A percentile compares a stretch with the other conserved stretches of the same genome.
phyloP scores from a whole-genome alignment of 768 basidiomycete genomes.

The Tricholoma flavovirens region DNA sequence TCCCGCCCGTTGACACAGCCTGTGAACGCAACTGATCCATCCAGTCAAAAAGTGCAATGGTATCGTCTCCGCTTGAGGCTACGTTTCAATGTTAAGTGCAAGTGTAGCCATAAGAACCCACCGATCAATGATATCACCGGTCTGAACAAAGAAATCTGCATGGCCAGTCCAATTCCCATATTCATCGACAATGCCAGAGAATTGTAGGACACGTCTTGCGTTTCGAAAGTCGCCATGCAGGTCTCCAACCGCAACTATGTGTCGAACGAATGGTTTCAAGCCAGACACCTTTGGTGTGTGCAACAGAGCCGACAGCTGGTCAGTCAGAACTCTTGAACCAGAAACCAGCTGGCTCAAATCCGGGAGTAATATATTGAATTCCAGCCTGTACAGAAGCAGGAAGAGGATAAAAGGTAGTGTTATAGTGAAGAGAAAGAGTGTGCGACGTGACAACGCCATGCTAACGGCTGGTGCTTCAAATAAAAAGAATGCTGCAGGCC shows the following conservation, averaged over 20 bases:
- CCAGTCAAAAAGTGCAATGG: slow-evolving; percentile 76
- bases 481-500: not conserved
- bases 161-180: slow-evolving; percentile 76
- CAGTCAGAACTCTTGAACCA: slow-evolving; percentile 4
- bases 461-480: not conserved
- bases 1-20: slow-evolving; percentile 63
- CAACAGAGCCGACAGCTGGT: slow-evolving; percentile 6
- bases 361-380: slow-evolving; percentile 16
- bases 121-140: slow-evolving; percentile 95
- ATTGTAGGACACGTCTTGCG: slow-evolving; percentile 72
- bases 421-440: slow-evolving; percentile 5
- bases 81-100: not conserved
- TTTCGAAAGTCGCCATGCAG: slow-evolving; percentile 86
- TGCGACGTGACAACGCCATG: not conserved
- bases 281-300: slow-evolving; percentile 4
- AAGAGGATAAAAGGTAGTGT: slow-evolving; percentile 8
- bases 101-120: slow-evolving; percentile 22
- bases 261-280: slow-evolving; percentile 34
- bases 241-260: slow-evolving; percentile 87
- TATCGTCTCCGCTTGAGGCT: slow-evolving; percentile 75
- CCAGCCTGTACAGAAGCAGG: slow-evolving; percentile 16
- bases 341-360: slow-evolving; percentile 3
- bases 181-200: slow-evolving; percentile 71
- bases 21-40: slow-evolving; percentile 81
- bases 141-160: slow-evolving; percentile 87